phyloP scores from a whole-genome alignment of 768 basidiomycete species.

The Kondoa malvinella region DNA sequence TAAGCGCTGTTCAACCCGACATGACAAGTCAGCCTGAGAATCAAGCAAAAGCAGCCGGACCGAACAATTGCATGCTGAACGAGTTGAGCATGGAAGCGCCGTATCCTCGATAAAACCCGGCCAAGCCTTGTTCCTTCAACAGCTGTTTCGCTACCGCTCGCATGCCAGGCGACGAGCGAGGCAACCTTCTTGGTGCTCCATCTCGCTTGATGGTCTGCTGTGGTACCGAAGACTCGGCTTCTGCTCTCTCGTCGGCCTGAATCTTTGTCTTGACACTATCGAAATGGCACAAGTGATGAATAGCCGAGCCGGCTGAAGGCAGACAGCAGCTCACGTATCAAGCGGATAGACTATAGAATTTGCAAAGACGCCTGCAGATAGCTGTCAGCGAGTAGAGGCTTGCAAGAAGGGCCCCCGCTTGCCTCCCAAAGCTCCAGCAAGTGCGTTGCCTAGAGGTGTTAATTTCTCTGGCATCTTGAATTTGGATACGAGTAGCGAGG shows the following conservation, averaged over 20 bases:
- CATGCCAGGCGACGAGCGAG: constrained; percentile 37
- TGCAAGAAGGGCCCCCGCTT: constrained; percentile 27
- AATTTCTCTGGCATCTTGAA: constrained; percentile 30
- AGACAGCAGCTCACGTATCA: constrained; percentile 53
- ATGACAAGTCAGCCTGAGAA: constrained; percentile 5
- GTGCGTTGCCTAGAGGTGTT: constrained; percentile 71
- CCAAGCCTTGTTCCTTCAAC: constrained; percentile 60
- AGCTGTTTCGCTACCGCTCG: constrained; percentile 51
- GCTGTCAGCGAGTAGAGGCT: neutral
- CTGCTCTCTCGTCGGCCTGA: constrained; percentile 45
- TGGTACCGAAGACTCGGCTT: constrained; percentile 1
- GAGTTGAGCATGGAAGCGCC: constrained; percentile 94
- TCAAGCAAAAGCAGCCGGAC: neutral
- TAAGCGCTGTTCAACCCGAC: constrained; percentile 43
- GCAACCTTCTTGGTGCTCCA: constrained; percentile 34
- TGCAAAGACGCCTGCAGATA: constrained; percentile 42
- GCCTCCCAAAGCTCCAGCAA: constrained; percentile 82
- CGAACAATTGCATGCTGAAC: constrained; percentile 76
- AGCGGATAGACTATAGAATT: constrained; percentile 89
- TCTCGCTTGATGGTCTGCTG: constrained; percentile 33
- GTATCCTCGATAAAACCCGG: constrained; percentile 78
- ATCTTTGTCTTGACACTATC: constrained; percentile 81
- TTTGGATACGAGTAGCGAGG: neutral
- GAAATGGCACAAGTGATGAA: constrained; percentile 13
- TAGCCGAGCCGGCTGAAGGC: neutral